Base-by-base conservation (phyloP, 768 basidiomycete genomes). In the Tubosaeta sp. region DNA sequence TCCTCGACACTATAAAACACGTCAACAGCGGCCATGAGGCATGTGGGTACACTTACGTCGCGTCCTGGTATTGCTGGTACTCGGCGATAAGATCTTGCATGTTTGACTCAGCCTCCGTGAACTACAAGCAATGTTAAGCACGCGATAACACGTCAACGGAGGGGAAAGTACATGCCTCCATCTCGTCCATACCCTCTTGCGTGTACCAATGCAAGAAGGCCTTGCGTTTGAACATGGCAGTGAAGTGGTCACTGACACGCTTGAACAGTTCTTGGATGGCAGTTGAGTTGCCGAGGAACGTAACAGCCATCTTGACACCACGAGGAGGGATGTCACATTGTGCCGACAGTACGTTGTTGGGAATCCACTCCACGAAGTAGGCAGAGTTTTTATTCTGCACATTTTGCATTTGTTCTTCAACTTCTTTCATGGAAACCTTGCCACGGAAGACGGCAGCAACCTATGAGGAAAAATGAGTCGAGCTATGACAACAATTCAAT, bases 351-450 rank as follows among this genome's bases (percentile, higher is more conserved):
- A 98, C 90, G 65, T 98, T 98, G 84, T 96, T 96, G 63, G 96
- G 96, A 59, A 99, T 98, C 96, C 96, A 99, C 73, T 99, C 94
- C 59, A 97, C 94, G 63, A 97, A 98, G 79, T 96, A 94, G 6
- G 91, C 87, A 30, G 92, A 89, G 79, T 97, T 96, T 83, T 95
- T 96, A 81, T 82, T 91, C 74, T 94, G 90, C 30, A 98, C 93
- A 60, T 86, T 89, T 73, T 94, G 88, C 93, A 98, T 97, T 66
- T 95, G 91, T 68, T 98, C 96, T 73, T 99, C 96, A 50, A 99
- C 92, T 69, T 99, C 96, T 74, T 95, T 95, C 94, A 98, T 97
- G n/a, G 94, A 91, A 49, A 98, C 94, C 73, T 94, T 94, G 60
- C 96, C 96, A 73, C 96, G 93, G 93, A 96, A 99, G 62, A 94